A percentile compares a stretch with the other conserved stretches of the same genome.
Conservation (phyloP, 306 rosid genomes). For the Fragaria nilgerrensis region DNA sequence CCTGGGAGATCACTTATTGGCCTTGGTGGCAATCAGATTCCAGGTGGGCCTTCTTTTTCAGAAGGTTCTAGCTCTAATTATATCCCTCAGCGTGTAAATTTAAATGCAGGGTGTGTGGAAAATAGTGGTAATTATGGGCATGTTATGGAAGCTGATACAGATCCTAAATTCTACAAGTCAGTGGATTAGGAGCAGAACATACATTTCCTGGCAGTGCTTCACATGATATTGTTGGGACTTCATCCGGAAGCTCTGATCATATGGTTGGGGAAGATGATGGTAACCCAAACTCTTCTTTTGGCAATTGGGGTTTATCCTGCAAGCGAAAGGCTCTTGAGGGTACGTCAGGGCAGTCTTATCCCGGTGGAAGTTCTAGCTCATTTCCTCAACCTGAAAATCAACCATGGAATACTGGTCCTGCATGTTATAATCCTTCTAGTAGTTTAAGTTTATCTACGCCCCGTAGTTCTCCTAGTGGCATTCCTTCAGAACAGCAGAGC, state of each 20-base stretch:
- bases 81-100: conserved; percentile 37
- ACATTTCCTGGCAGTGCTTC: conserved; percentile 39
- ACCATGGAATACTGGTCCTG: conserved; percentile 41
- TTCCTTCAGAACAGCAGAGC: conserved; percentile 48
- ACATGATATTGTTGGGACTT: conserved; percentile 46
- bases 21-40: conserved; percentile 45
- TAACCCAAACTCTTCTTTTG: conserved; percentile 53
- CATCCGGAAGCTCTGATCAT: conserved; percentile 56
- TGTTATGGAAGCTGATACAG: conserved; percentile 41
- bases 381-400: conserved; percentile 47
- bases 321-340: conserved; percentile 83
- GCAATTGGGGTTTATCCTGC: conserved; percentile 79
- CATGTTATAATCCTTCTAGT: conserved; percentile 47
- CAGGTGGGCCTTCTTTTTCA: conserved; percentile 51
- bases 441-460: conserved; percentile 43
- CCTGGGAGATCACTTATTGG: conserved; percentile 40
- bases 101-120: conserved; percentile 40
- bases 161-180: conserved; percentile 35
- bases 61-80: conserved; percentile 63
- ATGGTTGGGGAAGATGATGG: conserved; percentile 45
- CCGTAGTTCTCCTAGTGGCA: conserved; percentile 36
- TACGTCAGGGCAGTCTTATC: conserved; percentile 55
- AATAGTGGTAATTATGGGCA: conserved; percentile 41
- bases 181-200: conserved; percentile 46
- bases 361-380: conserved; percentile 65